phyloP scores from a whole-genome alignment of 2,329 filamentous ascomycete species.

The Chrysoporthe puriensis region DNA sequence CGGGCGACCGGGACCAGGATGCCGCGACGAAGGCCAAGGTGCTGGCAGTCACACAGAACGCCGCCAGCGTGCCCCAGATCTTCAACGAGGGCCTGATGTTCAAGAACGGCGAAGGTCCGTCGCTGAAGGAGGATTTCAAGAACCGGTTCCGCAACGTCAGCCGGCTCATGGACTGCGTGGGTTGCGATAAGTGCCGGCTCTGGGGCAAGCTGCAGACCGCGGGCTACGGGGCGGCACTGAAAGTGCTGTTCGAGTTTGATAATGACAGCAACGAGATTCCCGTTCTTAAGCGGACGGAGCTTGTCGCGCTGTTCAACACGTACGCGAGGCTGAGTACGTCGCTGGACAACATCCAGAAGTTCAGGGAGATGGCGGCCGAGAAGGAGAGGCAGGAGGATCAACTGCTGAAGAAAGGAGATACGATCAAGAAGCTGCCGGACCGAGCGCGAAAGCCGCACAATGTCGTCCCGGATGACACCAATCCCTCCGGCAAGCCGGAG shows the following conservation, averaged over 20 bases:
- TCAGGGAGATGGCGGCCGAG: constrained; percentile 60
- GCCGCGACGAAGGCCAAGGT: constrained; percentile 79
- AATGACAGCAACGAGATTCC: constrained; percentile 66
- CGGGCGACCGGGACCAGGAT: constrained; percentile 81
- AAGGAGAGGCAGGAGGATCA: constrained; percentile 36
- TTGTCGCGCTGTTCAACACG: constrained; percentile 94
- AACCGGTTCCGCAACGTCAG: constrained; percentile 97
- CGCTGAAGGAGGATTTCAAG: constrained; percentile 93
- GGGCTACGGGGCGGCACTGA: constrained; percentile 91
- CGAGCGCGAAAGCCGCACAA: constrained; percentile 50
- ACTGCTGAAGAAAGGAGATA: constrained; percentile 34
- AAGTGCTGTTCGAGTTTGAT: constrained; percentile 94
- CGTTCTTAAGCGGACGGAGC: constrained; percentile 80
- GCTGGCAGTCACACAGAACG: constrained; percentile 70
- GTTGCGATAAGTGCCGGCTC: constrained; percentile 96
- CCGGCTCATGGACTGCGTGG: constrained; percentile 96
- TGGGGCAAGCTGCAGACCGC: constrained; percentile 98
- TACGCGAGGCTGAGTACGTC: constrained; percentile 85
- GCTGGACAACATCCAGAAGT: constrained; percentile 73
- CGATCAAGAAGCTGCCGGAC: constrained; percentile 37
- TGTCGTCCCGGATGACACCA: constrained; percentile 41
- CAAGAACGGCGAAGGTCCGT: constrained; percentile 73
- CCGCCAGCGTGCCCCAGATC: constrained; percentile 74
- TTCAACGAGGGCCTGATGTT: constrained; percentile 98
- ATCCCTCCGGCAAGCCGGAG: constrained; percentile 39